These are phyloP conservation scores for Corniculantispora saksenae DNA, from an alignment of 2,329 filamentous ascomycete species.

Conservation along the genomic window DNA sequence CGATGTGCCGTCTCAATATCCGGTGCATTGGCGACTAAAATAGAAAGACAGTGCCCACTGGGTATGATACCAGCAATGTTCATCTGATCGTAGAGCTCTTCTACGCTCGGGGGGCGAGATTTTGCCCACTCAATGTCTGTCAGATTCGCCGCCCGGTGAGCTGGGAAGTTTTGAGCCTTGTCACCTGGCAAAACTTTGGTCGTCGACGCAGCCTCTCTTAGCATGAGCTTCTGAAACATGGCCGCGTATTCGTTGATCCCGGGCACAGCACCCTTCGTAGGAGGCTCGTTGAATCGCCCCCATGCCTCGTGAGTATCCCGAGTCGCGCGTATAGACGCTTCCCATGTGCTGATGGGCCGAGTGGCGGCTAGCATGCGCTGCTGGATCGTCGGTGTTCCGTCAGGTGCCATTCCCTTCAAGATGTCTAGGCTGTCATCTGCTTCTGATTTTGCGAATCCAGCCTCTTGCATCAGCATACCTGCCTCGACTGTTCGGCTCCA, in stretches of 20 bases:
- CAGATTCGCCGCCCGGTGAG: constrained; percentile 47
- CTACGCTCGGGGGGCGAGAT: constrained; percentile 59
- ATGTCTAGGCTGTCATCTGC: constrained; percentile 52
- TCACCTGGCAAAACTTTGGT: constrained; percentile 58
- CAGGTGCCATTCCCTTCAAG: constrained; percentile 52
- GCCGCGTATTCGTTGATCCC: constrained; percentile 53
- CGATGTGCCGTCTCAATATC: constrained; percentile 47
- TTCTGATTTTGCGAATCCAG: constrained; percentile 52
- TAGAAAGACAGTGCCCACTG: constrained; percentile 50
- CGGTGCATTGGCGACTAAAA: constrained; percentile 56
- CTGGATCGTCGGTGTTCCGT: constrained; percentile 59
- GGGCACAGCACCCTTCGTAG: constrained; percentile 35
- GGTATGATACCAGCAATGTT: constrained; percentile 48
- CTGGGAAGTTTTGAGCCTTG: constrained; percentile 48
- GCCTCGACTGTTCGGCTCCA: constrained; percentile 55
- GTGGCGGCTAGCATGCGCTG: constrained; percentile 32
- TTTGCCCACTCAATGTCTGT: constrained; percentile 66
- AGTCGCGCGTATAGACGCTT: constrained; percentile 57
- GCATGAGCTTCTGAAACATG: constrained; percentile 60
- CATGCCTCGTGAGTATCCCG: constrained; percentile 64
- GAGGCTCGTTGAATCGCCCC: constrained; percentile 47
- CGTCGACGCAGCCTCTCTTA: constrained; percentile 30
- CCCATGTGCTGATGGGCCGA: constrained; percentile 45
- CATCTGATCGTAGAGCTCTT: constrained; percentile 63
- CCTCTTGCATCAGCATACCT: constrained; percentile 55